Percentiles rank a stretch among this genome's conserved stretches.
phyloP scores from a whole-genome alignment of 164 flowering plant genomes.

The Umbilicus rupestris region DNA sequence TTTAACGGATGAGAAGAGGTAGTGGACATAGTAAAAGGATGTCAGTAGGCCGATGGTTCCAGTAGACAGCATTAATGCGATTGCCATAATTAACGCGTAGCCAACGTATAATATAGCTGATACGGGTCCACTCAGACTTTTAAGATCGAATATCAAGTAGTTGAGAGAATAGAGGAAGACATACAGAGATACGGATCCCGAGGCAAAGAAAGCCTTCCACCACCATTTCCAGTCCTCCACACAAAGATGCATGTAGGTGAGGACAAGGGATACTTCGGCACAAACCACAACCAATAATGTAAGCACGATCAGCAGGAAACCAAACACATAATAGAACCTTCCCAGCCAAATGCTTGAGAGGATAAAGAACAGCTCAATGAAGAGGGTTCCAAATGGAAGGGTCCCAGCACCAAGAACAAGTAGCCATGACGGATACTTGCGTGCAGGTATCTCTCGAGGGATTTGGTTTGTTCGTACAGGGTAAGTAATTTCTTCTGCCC shows the following conservation, averaged over 20 bases:
- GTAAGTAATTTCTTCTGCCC: background rate
- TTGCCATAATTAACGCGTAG: slow-evolving; percentile 2
- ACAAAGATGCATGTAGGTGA: slow-evolving; percentile 6
- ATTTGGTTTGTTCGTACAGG: slow-evolving; percentile 4
- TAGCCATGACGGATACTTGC: slow-evolving; percentile 4
- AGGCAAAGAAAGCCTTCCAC: slow-evolving; percentile 8
- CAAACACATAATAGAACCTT: slow-evolving; percentile 4
- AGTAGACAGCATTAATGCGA: slow-evolving; percentile 1
- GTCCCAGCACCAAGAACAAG: slow-evolving; percentile 7
- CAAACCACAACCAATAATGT: slow-evolving; percentile 1
- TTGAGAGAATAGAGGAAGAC: slow-evolving; percentile 1
- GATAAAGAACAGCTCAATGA: slow-evolving; percentile 4
- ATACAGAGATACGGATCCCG: background rate
- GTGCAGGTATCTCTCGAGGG: slow-evolving; percentile 6
- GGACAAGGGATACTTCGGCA: slow-evolving; percentile 4
- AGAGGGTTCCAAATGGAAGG: slow-evolving; percentile 1
- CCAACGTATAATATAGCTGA: slow-evolving; percentile 3
- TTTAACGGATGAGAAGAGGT: slow-evolving; percentile 5
- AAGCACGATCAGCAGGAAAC: background rate
- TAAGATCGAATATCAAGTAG: background rate
- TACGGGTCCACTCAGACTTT: background rate
- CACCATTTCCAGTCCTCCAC: slow-evolving; percentile 5
- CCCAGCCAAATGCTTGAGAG: slow-evolving; percentile 6
- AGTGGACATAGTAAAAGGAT: slow-evolving; percentile 2
- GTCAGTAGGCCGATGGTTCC: slow-evolving; percentile 5